Base-by-base conservation (phyloP, 768 basidiomycete genomes). In the Pleurotus cornucopiae region DNA sequence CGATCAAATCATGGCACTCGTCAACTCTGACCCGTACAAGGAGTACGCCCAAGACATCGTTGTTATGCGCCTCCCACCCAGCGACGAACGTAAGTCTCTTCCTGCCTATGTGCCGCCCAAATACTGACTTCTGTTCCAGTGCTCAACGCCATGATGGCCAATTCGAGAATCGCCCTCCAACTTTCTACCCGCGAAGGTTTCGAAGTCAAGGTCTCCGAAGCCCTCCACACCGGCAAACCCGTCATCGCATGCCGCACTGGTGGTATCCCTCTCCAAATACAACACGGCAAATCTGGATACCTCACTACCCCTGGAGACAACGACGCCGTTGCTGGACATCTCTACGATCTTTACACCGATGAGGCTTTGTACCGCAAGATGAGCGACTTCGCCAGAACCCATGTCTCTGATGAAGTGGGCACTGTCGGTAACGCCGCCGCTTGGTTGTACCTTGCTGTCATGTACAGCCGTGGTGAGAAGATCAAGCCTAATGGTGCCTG, bases 131-230 rank as follows among this genome's bases (percentile, higher is more conserved):
- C 18, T 25, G 43, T 57, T 63, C 18, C 64, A 86, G 88, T 96
- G 49, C 78, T 98, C 57, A 94, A 96, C 61, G 87, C 89, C 6
- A 79, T 97, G 62, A 82, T 97, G 82, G 85, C 89, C 52, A 95
- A 94, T 62, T 81, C 91, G 45, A 87, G 90, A 75, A 87, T 95
- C 57, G 94, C 91, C 3, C 81, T 93, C 48, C 95, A 98, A 70
- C 84, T 98, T 45, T 94, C 91, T 51, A 88, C 89, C 45, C 88
- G 94, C 56, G 95, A 98, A 73, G 95, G 95, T 25, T 98, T 97
- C 73, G 95, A 98, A 67, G 92, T 98, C 72, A 98, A 98, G 71
- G 94, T 95, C 49, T 94, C 92, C 46, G 92, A 96, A 73, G 92
- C 91, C n/a, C 78, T 98, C 52, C 91, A 95, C 70, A 85, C 91